Base-by-base conservation (phyloP, 2,329 filamentous ascomycete genomes). In the Alternaria hordeiaustralica region DNA sequence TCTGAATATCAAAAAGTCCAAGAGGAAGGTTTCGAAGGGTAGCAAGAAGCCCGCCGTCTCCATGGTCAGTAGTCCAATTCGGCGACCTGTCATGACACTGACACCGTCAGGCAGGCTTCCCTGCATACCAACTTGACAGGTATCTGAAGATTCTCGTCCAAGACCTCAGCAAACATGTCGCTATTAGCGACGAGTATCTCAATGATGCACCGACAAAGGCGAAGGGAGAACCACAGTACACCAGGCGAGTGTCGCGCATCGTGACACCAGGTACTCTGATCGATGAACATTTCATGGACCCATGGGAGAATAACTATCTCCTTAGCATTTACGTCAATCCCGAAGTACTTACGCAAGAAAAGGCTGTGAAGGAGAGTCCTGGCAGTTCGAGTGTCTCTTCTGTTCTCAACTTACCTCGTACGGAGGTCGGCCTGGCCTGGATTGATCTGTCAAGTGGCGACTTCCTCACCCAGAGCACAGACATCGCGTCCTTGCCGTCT, bases 261-360 rank as follows among this genome's bases (percentile, higher is more conserved):
- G 89, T 99, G 75, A 98, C 96, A 1, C 94, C 96, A 1, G 96
- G 96, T 20, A 99, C 96, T 2, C 84, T 99, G 58, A 97, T 99
- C 69, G 96, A 99, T 79, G 96, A 99, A 81, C 94, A 94, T 72
- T 99, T 98, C 79, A 94, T 99, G 85, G 93, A 98, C 77, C 93
- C 94, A 2, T 95, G 92, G 76, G 89, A 92, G 73, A 97, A 96
- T 80, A 98, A 97, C 78, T 99, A 95, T 78, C 86, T 98, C 33
- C 87, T 98, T 77, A 90, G 92, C 41, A 87, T 98, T 51, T 88
- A 96, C 75, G 78, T 91, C 26, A 80, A 85, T 15, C 71, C 75
- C n/a, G 60, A 75, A 21, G 65, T 61, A 5, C 64, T 73, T 21
- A 71, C 66, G 15, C 66, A 73, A 21, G 74, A 70, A 46, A 71